phyloP scores from a whole-genome alignment of 176 grass and related monocot genomes.

The Bothriochloa decipiens region DNA sequence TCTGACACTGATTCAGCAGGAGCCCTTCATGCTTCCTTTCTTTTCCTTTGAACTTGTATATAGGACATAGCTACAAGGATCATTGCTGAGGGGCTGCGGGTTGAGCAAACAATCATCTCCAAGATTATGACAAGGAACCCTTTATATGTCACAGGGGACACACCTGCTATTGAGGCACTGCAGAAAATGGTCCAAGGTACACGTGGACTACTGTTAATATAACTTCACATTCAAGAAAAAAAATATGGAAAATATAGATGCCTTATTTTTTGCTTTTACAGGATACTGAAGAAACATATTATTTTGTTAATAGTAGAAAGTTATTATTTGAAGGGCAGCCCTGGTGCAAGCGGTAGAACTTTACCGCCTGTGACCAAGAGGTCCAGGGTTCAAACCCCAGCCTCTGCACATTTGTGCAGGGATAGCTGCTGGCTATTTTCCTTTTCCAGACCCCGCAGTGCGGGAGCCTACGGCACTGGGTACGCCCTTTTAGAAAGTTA shows the following conservation, averaged over 20 bases:
- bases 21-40: neutral
- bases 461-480: too few species aligned
- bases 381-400: too few species aligned
- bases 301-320: neutral
- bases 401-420: too few species aligned
- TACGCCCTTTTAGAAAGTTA: constrained; percentile 7
- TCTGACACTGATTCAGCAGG: neutral
- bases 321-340: constrained; percentile 34
- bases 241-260: constrained; percentile 15
- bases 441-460: too few species aligned
- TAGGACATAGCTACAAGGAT: constrained; percentile 92
- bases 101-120: constrained; percentile 82
- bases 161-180: constrained; percentile 80
- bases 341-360: too few species aligned
- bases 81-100: constrained; percentile 76
- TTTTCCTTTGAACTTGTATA: constrained; percentile 30
- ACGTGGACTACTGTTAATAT: neutral
- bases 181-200: constrained; percentile 98
- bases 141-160: constrained; percentile 67
- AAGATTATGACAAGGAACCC: constrained; percentile 97
- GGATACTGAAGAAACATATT: neutral
- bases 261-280: neutral
- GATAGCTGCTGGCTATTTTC: too few species aligned
- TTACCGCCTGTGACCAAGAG: too few species aligned
- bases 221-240: constrained; percentile 15